A percentile compares a stretch with the other conserved stretches of the same genome.
Conservation (phyloP, 2,329 filamentous ascomycete genomes). For the Neofusicoccum sp. region DNA sequence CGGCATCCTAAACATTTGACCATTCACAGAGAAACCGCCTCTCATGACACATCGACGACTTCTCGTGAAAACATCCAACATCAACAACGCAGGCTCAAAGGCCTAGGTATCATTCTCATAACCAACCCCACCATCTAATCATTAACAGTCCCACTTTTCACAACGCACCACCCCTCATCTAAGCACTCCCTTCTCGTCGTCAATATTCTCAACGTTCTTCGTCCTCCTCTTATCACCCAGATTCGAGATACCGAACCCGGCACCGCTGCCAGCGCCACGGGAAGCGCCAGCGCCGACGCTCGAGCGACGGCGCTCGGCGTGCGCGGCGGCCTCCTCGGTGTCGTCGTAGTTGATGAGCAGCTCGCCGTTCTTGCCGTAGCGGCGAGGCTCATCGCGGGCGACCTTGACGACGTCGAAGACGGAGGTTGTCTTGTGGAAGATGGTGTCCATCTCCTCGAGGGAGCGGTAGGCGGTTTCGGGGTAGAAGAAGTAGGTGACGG, state of each 20-base stretch:
- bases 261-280: background rate
- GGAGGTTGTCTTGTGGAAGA: conserved; percentile 58
- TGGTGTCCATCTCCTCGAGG: conserved; percentile 68
- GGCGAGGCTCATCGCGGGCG: conserved; percentile 52
- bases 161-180: background rate
- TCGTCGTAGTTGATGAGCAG: conserved; percentile 53
- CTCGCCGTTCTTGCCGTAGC: conserved; percentile 59
- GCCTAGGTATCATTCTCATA: too few species aligned
- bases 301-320: background rate
- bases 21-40: too few species aligned
- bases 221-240: conserved; percentile 11
- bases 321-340: conserved; percentile 30
- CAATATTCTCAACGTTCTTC: conserved; percentile 13
- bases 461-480: conserved; percentile 56
- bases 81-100: too few species aligned
- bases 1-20: too few species aligned
- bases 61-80: too few species aligned
- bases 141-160: background rate
- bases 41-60: too few species aligned
- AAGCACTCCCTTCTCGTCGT: background rate
- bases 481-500: conserved; percentile 60
- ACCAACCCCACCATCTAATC: background rate
- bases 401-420: conserved; percentile 51
- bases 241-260: conserved; percentile 1
- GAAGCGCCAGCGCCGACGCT: background rate